Conservation (phyloP, 345 rosid genomes). For the Lumnitzera racemosa region DNA sequence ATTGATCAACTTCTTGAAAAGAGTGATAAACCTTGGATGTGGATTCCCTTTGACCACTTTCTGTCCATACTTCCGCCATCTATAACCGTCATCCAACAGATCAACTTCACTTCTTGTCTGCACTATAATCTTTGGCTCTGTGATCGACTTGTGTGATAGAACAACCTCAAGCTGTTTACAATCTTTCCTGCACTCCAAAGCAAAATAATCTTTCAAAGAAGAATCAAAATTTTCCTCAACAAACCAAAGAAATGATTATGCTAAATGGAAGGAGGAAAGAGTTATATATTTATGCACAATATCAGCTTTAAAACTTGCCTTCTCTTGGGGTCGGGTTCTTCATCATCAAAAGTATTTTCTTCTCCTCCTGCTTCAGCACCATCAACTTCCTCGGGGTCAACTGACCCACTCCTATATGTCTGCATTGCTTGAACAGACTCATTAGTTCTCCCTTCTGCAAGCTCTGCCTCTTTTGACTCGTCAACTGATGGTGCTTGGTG, state of each 20-base stretch:
- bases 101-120: conserved; percentile 99
- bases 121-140: conserved; percentile 80
- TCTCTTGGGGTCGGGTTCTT: conserved; percentile 64
- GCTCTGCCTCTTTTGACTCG: conserved; percentile 14
- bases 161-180: conserved; percentile 30
- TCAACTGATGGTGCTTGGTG: conserved; percentile 19
- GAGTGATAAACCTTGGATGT: conserved; percentile 63
- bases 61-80: conserved; percentile 99
- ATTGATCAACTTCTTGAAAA: neutral
- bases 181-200: conserved; percentile 41
- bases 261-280: conserved; percentile 3
- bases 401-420: conserved; percentile 24
- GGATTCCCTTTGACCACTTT: conserved; percentile 97
- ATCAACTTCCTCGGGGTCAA: conserved; percentile 44
- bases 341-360: conserved; percentile 31
- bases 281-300: neutral
- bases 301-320: conserved; percentile 34
- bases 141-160: conserved; percentile 59
- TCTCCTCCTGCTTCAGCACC: conserved; percentile 31
- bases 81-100: conserved; percentile 93
- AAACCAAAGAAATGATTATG: no score
- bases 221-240: neutral
- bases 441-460: conserved; percentile 18
- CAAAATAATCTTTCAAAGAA: conserved; percentile 4
- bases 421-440: conserved; percentile 32